These are phyloP conservation scores for Lyophyllum semitale DNA, from an alignment of 768 basidiomycete genomes.

Conservation along the genomic window DNA sequence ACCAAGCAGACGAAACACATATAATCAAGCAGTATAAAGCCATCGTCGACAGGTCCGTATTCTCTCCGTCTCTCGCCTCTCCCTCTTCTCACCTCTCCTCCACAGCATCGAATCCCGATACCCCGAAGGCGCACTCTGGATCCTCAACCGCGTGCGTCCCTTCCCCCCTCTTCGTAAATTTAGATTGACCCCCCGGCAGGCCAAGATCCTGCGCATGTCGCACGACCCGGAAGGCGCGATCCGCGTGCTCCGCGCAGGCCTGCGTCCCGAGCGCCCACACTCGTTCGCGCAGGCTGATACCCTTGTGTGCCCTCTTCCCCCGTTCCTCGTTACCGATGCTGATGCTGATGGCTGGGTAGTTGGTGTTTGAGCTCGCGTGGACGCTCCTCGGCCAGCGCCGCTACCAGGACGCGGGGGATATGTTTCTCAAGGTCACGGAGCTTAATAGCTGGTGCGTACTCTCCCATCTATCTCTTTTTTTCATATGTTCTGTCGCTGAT, in stretches of 20 bases:
- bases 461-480: neutral
- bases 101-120: constrained; percentile 56
- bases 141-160: constrained; percentile 61
- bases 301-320: constrained; percentile 44
- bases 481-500: neutral
- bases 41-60: constrained; percentile 59
- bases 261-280: constrained; percentile 52
- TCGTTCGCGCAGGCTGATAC: constrained; percentile 77
- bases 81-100: too few species aligned
- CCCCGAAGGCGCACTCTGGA: constrained; percentile 72
- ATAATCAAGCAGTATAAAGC: constrained; percentile 63
- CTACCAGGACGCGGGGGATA: constrained; percentile 69
- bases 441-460: constrained; percentile 68
- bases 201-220: constrained; percentile 76
- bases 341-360: constrained; percentile 35
- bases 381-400: constrained; percentile 62
- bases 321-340: too few species aligned
- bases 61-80: neutral
- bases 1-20: constrained; percentile 70
- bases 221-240: constrained; percentile 68
- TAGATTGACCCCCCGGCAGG: too few species aligned
- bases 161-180: too few species aligned
- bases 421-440: constrained; percentile 63
- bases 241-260: constrained; percentile 54
- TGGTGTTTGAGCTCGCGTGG: constrained; percentile 82